A percentile compares a stretch with the other conserved stretches of the same genome.
Conservation (phyloP, 2,329 filamentous ascomycete genomes). For the Stachybotrys chlorohalonatus region DNA sequence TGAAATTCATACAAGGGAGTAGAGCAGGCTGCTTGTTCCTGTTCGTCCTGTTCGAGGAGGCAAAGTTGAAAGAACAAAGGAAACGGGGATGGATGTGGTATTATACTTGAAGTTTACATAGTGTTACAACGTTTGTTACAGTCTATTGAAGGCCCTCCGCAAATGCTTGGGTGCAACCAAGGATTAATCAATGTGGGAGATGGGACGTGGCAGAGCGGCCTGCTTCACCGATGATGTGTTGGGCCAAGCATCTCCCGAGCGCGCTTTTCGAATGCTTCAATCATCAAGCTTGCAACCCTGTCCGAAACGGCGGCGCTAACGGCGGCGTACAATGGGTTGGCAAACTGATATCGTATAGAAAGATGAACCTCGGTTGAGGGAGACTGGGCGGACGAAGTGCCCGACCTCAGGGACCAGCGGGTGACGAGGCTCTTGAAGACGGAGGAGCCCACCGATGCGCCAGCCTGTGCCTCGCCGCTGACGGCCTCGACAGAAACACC, state of each 20-base stretch:
- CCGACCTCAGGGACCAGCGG: constrained; percentile 54
- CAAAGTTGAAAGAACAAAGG: too few species aligned
- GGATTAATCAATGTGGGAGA: too few species aligned
- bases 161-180: not conserved
- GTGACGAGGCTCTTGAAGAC: constrained; percentile 63
- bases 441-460: constrained; percentile 32
- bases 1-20: not conserved
- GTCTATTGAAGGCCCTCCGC: not conserved
- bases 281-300: constrained; percentile 80
- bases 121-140: not conserved
- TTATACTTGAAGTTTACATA: not conserved
- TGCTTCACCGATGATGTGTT: not conserved
- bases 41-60: not conserved
- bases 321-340: constrained; percentile 78
- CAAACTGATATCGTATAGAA: constrained; percentile 72
- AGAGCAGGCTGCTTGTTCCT: not conserved
- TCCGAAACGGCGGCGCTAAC: constrained; percentile 75
- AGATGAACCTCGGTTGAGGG: constrained; percentile 62
- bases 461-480: constrained; percentile 45
- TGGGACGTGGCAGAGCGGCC: too few species aligned
- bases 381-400: constrained; percentile 13
- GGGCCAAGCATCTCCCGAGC: constrained; percentile 41
- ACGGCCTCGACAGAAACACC: constrained; percentile 67
- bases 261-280: constrained; percentile 82
- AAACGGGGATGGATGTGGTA: not conserved